Conservation (phyloP, 768 basidiomycete species). For the Mycena venus region DNA sequence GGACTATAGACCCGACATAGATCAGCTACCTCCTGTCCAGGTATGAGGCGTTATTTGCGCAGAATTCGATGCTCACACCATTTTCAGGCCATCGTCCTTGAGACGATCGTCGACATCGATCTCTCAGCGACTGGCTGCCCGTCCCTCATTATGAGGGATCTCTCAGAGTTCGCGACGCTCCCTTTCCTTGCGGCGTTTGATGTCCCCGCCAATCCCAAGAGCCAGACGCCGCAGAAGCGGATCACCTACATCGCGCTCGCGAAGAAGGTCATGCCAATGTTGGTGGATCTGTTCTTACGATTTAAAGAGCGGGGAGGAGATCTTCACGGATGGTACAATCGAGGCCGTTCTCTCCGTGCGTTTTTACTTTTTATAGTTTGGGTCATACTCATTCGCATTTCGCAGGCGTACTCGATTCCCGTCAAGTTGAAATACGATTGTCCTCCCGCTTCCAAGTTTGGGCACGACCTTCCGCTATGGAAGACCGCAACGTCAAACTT, state of each 20-base stretch:
- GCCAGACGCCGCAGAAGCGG: slow-evolving; percentile 66
- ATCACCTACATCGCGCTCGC: slow-evolving; percentile 92
- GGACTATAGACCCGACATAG: slow-evolving; percentile 92
- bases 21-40: slow-evolving; percentile 84
- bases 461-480: slow-evolving; percentile 92
- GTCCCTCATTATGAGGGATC: slow-evolving; percentile 84
- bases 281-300: slow-evolving; percentile 81
- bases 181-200: slow-evolving; percentile 89
- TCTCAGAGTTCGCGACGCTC: slow-evolving; percentile 89
- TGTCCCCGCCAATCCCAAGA: slow-evolving; percentile 56
- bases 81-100: slow-evolving; percentile 76
- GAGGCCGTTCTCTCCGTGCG: slow-evolving; percentile 86
- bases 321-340: slow-evolving; percentile 87
- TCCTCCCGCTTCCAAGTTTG: slow-evolving; percentile 88
- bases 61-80: neutral
- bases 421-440: slow-evolving; percentile 97
- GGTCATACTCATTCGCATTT: slow-evolving; percentile 1
- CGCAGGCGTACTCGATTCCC: slow-evolving; percentile 88
- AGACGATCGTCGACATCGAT: slow-evolving; percentile 77
- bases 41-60: slow-evolving; percentile 49
- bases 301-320: slow-evolving; percentile 71
- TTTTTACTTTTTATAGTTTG: neutral
- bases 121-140: slow-evolving; percentile 71
- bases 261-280: slow-evolving; percentile 88
- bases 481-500: slow-evolving; percentile 92